A percentile compares a stretch with the other conserved stretches of the same genome.
phyloP scores from a whole-genome alignment of 2,329 filamentous ascomycete genomes.

The Ophiostoma himal-ulmi region DNA sequence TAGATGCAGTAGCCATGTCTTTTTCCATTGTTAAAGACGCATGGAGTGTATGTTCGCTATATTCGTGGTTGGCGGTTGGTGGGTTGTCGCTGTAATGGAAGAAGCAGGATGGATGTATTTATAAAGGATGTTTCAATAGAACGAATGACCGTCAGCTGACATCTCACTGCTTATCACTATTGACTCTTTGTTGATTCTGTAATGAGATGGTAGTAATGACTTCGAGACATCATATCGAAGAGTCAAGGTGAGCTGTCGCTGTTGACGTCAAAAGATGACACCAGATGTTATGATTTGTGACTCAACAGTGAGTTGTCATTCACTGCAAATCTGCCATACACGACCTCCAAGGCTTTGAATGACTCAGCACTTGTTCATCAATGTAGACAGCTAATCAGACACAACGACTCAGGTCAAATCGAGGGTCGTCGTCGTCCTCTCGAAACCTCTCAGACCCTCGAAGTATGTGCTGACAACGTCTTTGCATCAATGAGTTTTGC shows the following conservation, averaged over 20 bases:
- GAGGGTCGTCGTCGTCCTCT: background rate
- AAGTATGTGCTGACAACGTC: background rate
- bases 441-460: background rate
- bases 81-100: background rate
- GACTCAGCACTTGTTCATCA: background rate
- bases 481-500: too few relatives aligned
- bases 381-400: background rate
- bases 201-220: background rate
- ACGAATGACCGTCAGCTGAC: background rate
- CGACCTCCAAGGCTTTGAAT: background rate
- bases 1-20: background rate
- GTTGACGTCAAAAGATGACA: background rate
- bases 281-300: background rate
- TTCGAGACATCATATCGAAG: background rate
- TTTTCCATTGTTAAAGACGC: background rate
- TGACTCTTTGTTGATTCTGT: background rate
- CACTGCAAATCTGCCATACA: background rate
- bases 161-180: background rate
- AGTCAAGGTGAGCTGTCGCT: background rate
- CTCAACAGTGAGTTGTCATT: background rate
- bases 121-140: background rate
- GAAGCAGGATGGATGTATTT: background rate
- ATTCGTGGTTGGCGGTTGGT: background rate
- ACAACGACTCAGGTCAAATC: background rate
- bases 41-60: background rate